Percentiles rank a stretch among this genome's conserved stretches.
phyloP scores from a whole-genome alignment of 228 moss, liverwort and hornwort species.

The Sphagnum fallax region DNA sequence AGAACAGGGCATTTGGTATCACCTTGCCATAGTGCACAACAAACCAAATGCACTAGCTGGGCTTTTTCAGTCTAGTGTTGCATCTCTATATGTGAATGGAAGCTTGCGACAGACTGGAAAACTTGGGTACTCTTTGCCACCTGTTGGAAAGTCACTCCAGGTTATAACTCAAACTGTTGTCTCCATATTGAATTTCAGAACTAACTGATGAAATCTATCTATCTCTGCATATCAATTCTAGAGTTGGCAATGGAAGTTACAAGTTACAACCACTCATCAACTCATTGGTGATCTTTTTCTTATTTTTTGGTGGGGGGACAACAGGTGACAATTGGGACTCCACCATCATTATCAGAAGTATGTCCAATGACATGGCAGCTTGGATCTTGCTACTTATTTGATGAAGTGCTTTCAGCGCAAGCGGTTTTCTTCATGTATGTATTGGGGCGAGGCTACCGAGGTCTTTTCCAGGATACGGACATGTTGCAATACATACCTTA shows the following conservation, averaged over 20 bases:
- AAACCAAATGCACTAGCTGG: conserved; percentile 91
- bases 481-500: conserved; percentile 76
- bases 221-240: too few relatives aligned
- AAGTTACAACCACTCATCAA: too few relatives aligned
- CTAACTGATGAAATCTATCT: too few relatives aligned
- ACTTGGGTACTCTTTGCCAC: conserved; percentile 77
- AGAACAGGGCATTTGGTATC: conserved; percentile 87
- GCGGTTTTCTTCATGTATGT: conserved; percentile 89
- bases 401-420: conserved; percentile 76
- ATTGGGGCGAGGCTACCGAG: conserved; percentile 89
- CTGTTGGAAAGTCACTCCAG: conserved; percentile 66
- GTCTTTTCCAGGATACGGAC: conserved; percentile 90
- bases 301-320: background rate
- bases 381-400: conserved; percentile 87
- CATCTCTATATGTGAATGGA: conserved; percentile 83
- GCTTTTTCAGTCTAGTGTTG: conserved; percentile 88
- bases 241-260: too few relatives aligned
- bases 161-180: conserved; percentile 5
- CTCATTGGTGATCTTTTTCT: too few relatives aligned
- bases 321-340: conserved; percentile 71
- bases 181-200: too few relatives aligned
- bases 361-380: conserved; percentile 74
- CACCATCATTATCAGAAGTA: conserved; percentile 53
- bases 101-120: conserved; percentile 83
- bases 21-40: conserved; percentile 81